Base-by-base conservation (phyloP, 495 filamentous ascomycete species). In the Penicillium riverlandense region DNA sequence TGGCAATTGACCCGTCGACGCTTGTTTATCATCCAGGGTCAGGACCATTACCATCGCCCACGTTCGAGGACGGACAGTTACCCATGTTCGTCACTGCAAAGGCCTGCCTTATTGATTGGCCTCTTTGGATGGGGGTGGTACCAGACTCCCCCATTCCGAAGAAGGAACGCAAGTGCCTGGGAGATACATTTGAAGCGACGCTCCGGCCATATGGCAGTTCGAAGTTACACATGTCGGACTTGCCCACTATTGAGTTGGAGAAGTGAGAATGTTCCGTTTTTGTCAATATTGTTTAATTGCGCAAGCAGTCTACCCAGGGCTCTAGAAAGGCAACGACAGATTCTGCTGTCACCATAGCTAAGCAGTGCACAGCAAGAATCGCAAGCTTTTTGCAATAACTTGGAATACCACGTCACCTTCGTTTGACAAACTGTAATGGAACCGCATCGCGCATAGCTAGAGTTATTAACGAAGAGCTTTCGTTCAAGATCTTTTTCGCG, bases 221-320 rank as follows among this genome's bases (percentile, higher is more conserved):
- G 38, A 80, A 80, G 62, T 48, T 78, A 37, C 77, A 79, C 57
- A 79, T 82, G 68, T 71, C 72, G 10, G 74, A 82, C 47, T 55
- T 83, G 43, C 78, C 79, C 1, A 47, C 40, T 4, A 49, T 49
- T 30, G 40, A 49, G 30, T 27, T 49, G 2, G 38, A 35, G 5
- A 10, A 14, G 22, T 22, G 22, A 22, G 2, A 22, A 4, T 22
- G 22, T 22, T 22, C 4, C 22, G 6, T 22, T 22, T 22, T 22
- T 16, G 15, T 22, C 22, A 22, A 22, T 22, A 22, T 3, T 22
- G 2, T 22, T 22, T 22, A 22, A 22, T 4, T 2, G 22, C 22
- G 22, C 22, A 22, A 4, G 22, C 3, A 6, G 6, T 22, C 2
- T 22, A 4, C 4, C 22, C 22, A 22, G 22, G 6, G 22, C 22